phyloP scores from a whole-genome alignment of 2,329 filamentous ascomycete genomes.

The Fusarium multiceps region DNA sequence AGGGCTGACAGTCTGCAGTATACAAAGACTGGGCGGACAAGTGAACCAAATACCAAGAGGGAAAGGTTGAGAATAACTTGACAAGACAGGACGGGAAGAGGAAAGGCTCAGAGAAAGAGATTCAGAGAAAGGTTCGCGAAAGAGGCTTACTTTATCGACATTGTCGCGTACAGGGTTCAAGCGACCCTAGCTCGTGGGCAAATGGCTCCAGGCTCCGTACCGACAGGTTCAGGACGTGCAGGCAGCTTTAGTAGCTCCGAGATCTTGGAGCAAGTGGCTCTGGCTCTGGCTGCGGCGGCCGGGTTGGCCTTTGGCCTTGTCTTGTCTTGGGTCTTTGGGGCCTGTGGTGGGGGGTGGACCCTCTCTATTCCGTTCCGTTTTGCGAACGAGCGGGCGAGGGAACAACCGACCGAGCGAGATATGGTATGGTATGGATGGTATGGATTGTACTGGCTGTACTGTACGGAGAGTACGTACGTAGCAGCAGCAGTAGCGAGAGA shows the following conservation, averaged over 20 bases:
- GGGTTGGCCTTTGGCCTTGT: conserved; percentile 42
- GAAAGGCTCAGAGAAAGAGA: conserved; percentile 39
- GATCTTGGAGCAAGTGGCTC: conserved; percentile 48
- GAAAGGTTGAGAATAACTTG: conserved; percentile 18
- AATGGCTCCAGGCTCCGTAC: conserved; percentile 48
- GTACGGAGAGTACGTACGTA: background rate
- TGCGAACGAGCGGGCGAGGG: conserved; percentile 8
- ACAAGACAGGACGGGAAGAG: conserved; percentile 36
- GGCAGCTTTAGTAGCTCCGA: conserved; percentile 48
- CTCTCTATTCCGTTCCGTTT: conserved; percentile 40
- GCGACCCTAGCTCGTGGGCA: conserved; percentile 50
- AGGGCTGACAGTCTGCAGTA: conserved; percentile 17
- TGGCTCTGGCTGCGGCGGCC: conserved; percentile 31
- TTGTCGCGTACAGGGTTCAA: conserved; percentile 55
- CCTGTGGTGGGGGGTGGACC: conserved; percentile 46
- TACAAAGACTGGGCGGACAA: conserved; percentile 20
- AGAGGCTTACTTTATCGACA: conserved; percentile 67
- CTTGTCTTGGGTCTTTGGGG: conserved; percentile 36
- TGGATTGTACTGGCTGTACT: background rate
- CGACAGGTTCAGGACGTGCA: conserved; percentile 48
- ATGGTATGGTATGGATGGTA: background rate
- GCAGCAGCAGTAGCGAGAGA: conserved; percentile 3
- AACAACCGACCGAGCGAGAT: background rate
- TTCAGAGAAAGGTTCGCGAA: conserved; percentile 44
- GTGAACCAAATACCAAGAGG: conserved; percentile 28